Conservation (phyloP, 1,284 basidiomycete species). For the Psilocybe mexicana region DNA sequence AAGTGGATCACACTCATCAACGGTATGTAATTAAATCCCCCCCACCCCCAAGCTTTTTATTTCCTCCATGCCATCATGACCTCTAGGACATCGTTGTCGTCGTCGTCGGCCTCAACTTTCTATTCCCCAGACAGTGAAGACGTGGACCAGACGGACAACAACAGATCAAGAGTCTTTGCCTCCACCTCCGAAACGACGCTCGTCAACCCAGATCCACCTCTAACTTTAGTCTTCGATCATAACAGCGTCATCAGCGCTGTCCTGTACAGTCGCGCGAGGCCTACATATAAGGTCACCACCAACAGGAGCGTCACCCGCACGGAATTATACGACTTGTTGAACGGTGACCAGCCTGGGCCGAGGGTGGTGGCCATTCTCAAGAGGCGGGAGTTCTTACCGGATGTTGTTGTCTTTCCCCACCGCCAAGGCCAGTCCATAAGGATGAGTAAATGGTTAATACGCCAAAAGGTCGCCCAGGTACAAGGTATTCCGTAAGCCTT, state of each 20-base stretch:
- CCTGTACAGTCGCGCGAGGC: constrained; percentile 13
- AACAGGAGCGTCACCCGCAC: constrained; percentile 17
- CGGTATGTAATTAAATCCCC: too few species aligned
- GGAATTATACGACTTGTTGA: constrained; percentile 13
- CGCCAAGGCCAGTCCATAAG: constrained; percentile 12
- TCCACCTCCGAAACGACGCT: constrained; percentile 17
- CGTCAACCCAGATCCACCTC: constrained; percentile 15
- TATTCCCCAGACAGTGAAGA: background rate
- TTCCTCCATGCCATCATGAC: constrained; percentile 7
- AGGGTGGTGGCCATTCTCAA: constrained; percentile 17
- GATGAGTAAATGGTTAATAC: constrained; percentile 20
- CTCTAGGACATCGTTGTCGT: constrained; percentile 2
- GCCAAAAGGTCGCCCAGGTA: constrained; percentile 1
- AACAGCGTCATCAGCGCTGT: constrained; percentile 18
- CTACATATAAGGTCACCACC: constrained; percentile 16
- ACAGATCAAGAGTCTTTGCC: background rate
- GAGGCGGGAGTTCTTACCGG: constrained; percentile 20
- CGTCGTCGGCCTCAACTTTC: background rate
- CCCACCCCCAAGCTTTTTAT: background rate
- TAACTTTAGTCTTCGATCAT: constrained; percentile 17
- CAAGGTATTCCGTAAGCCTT: constrained; percentile 6
- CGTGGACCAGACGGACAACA: too few species aligned
- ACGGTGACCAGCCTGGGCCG: background rate
- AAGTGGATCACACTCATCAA: background rate
- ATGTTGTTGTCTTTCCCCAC: constrained; percentile 20